phyloP scores from a whole-genome alignment of 345 rosid species.

The Geranium rotundifolium region DNA sequence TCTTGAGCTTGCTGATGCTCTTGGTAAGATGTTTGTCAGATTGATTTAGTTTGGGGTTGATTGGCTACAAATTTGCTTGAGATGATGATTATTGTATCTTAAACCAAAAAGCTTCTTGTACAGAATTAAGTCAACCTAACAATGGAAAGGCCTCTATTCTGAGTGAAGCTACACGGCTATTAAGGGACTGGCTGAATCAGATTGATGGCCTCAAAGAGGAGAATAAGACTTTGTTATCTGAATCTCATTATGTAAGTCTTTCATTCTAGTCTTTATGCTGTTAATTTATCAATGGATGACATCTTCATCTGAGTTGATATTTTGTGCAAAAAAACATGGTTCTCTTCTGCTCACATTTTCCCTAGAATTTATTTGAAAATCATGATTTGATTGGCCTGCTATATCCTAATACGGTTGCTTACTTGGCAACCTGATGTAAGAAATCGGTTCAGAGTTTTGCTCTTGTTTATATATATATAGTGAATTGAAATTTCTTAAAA shows the following conservation, averaged over 20 bases:
- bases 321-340: no score
- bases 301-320: no score
- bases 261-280: background rate
- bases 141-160: slow-evolving; percentile 75
- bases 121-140: slow-evolving; percentile 56
- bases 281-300: no score
- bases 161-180: slow-evolving; percentile 55
- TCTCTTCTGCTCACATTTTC: no score
- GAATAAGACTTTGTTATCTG: slow-evolving; percentile 50
- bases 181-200: slow-evolving; percentile 61
- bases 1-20: slow-evolving; percentile 54
- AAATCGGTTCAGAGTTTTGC: background rate
- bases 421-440: background rate
- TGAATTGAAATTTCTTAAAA: background rate
- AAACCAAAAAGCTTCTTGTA: slow-evolving; percentile 3
- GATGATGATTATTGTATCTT: slow-evolving; percentile 1
- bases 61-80: background rate
- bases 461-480: background rate
- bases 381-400: no score
- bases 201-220: slow-evolving; percentile 74
- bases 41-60: background rate
- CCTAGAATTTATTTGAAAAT: no score
- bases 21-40: slow-evolving; percentile 37
- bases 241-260: slow-evolving; percentile 61
- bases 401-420: no score